Percentiles rank a stretch among this genome's conserved stretches.
Conservation (phyloP, 345 rosid genomes). For the Citrus unshiu region DNA sequence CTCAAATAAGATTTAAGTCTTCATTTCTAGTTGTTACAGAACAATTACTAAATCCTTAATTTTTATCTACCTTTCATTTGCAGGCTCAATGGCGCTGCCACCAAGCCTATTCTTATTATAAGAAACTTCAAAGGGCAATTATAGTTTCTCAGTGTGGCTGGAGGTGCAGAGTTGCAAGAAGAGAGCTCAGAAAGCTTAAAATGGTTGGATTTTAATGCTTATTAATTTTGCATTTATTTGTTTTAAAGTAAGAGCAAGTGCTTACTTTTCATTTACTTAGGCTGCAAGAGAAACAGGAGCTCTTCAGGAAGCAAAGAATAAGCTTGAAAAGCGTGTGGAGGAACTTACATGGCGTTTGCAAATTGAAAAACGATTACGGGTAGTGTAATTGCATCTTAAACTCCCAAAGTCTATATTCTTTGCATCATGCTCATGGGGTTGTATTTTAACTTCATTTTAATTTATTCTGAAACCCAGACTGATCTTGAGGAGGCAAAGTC, state of each 20-base stretch:
- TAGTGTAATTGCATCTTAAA: slow-evolving; percentile 25
- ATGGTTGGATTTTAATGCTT: slow-evolving; percentile 51
- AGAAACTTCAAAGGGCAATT: slow-evolving; percentile 81
- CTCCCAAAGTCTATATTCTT: slow-evolving; percentile 4
- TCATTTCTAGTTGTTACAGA: not conserved
- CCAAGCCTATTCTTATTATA: slow-evolving; percentile 63
- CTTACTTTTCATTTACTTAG: slow-evolving; percentile 32
- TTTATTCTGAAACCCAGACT: slow-evolving; percentile 41
- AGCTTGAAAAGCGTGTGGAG: slow-evolving; percentile 95
- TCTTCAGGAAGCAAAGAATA: slow-evolving; percentile 90
- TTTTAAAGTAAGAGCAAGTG: slow-evolving; percentile 11
- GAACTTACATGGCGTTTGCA: slow-evolving; percentile 97
- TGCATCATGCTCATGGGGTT: slow-evolving; percentile 13
- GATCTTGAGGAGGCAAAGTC: slow-evolving; percentile 89
- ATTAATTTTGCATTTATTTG: not conserved
- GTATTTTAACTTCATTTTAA: slow-evolving; percentile 6
- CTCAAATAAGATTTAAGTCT: not conserved
- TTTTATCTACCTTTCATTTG: slow-evolving; percentile 19
- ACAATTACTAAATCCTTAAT: slow-evolving; percentile 1
- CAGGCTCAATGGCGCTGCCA: slow-evolving; percentile 75
- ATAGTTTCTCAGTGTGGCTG: slow-evolving; percentile 89
- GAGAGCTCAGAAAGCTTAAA: slow-evolving; percentile 85
- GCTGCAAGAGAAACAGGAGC: slow-evolving; percentile 97
- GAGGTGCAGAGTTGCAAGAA: slow-evolving; percentile 94
- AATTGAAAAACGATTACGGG: slow-evolving; percentile 92